A percentile compares a stretch with the other conserved stretches of the same genome.
Evolutionary conservation across 1,139 yeast species (phyloP).

Genomic region (Hyphopichia pseudoburtonii): DNA sequence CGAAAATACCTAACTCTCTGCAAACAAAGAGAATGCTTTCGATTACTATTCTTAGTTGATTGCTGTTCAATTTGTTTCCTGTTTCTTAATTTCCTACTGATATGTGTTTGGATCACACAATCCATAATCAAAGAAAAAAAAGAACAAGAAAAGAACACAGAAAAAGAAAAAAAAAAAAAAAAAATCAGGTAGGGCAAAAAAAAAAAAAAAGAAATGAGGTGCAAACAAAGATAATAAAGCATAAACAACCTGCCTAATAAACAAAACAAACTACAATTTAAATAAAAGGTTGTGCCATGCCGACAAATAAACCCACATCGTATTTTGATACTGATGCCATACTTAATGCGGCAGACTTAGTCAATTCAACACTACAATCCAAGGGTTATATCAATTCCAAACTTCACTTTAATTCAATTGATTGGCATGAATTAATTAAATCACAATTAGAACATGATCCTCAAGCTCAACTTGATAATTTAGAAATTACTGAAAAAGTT

Average conservation of each 20-base stretch:
- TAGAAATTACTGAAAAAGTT: conserved; percentile 28
- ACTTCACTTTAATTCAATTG: conserved; percentile 34
- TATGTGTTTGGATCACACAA: too few relatives aligned
- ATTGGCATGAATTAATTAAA: conserved; percentile 29
- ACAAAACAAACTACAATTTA: not conserved
- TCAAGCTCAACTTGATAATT: conserved; percentile 11
- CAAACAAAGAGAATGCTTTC: too few relatives aligned
- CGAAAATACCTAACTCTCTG: too few relatives aligned
- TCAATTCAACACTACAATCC: conserved; percentile 36
- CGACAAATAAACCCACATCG: conserved; percentile 4
- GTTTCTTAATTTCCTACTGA: too few relatives aligned
- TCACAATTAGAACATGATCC: conserved; percentile 18
- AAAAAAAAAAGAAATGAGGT: too few relatives aligned
- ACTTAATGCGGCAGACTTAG: conserved; percentile 36
- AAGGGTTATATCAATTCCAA: conserved; percentile 38
- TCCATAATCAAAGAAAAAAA: too few relatives aligned
- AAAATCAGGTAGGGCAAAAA: not conserved
- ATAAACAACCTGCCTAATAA: not conserved
- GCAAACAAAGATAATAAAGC: too few relatives aligned
- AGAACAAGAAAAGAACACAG: conserved; percentile 3
- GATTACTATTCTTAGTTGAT: too few relatives aligned
- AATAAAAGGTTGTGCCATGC: not conserved
- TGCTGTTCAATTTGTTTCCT: too few relatives aligned
- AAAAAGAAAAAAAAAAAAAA: conserved; percentile 5
- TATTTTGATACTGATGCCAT: conserved; percentile 33